These are phyloP conservation scores for Aciculosporium take DNA, from an alignment of 2,329 filamentous ascomycete genomes.

Conservation along the genomic window DNA sequence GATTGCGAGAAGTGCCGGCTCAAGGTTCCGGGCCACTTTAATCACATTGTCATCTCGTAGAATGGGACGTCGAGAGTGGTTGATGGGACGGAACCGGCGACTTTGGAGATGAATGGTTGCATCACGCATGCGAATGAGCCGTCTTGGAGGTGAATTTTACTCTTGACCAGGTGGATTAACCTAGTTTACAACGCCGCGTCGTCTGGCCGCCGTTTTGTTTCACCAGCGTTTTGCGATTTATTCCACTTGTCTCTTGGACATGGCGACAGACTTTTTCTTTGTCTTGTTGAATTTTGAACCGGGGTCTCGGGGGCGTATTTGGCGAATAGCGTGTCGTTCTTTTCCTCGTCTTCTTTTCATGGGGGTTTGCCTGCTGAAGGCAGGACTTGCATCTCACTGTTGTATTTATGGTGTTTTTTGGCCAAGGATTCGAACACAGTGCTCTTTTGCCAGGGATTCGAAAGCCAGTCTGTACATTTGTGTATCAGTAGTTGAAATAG, in stretches of 20 bases:
- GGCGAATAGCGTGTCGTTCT: background rate
- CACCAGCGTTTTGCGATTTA: background rate
- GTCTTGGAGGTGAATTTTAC: background rate
- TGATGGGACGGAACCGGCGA: background rate
- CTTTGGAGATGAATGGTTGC: background rate
- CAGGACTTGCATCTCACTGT: no score
- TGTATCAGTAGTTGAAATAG: no score
- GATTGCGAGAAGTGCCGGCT: conserved; percentile 66
- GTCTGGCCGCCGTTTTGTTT: no score
- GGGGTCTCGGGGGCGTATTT: background rate
- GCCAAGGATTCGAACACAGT: no score
- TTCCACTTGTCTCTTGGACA: background rate
- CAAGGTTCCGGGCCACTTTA: conserved; percentile 67
- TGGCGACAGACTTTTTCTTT: conserved; percentile 1
- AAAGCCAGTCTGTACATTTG: no score
- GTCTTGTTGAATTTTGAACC: background rate
- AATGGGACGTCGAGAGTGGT: conserved; percentile 8
- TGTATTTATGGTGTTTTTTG: no score
- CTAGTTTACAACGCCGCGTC: no score
- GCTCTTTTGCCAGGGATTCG: no score
- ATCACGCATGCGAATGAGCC: background rate
- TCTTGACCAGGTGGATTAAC: no score
- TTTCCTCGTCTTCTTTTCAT: no score
- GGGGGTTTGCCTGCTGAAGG: no score
- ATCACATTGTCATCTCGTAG: conserved; percentile 59